Percentiles rank a stretch among this genome's conserved stretches.
These are phyloP conservation scores for Biscogniauxia sp. DNA, from an alignment of 2,329 filamentous ascomycete genomes.

Conservation along the genomic window DNA sequence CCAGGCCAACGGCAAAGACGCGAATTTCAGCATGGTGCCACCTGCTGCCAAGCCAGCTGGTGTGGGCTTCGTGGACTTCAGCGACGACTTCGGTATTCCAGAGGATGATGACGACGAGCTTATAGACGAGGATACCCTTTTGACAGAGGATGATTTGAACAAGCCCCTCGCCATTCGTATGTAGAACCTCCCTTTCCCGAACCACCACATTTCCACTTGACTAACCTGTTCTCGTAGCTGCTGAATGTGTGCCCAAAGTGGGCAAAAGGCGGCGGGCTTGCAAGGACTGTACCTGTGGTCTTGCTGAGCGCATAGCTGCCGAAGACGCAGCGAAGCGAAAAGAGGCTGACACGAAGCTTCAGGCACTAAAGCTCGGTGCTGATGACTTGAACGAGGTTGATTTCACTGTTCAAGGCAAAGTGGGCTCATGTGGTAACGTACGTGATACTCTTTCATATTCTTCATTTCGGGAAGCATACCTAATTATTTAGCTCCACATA, in stretches of 20 bases:
- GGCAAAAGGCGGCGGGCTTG: constrained; percentile 90
- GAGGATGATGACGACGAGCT: constrained; percentile 73
- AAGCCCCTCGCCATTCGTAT: constrained; percentile 77
- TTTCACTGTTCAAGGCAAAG: constrained; percentile 96
- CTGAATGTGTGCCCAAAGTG: constrained; percentile 81
- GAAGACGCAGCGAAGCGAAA: constrained; percentile 72
- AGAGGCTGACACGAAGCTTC: constrained; percentile 60
- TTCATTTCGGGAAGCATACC: too few relatives aligned
- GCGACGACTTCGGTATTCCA: constrained; percentile 58
- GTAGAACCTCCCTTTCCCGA: constrained; percentile 37
- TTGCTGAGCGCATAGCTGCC: constrained; percentile 80
- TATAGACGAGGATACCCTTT: constrained; percentile 85
- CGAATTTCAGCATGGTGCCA: constrained; percentile 33
- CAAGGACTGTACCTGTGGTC: constrained; percentile 96
- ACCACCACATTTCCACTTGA: constrained; percentile 1
- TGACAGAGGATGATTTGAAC: constrained; percentile 81
- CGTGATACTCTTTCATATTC: background rate
- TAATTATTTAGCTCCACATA: background rate
- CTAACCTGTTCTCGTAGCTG: constrained; percentile 49
- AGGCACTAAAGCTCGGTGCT: constrained; percentile 67
- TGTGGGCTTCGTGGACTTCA: constrained; percentile 67
- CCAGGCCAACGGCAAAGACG: constrained; percentile 40
- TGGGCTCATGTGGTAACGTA: constrained; percentile 82
- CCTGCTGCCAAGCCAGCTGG: constrained; percentile 48
- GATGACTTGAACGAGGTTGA: constrained; percentile 88